A percentile compares a stretch with the other conserved stretches of the same genome.
Evolutionary conservation across 768 basidiomycete species (phyloP).

Genomic region (Podaxis carcinomalis): DNA sequence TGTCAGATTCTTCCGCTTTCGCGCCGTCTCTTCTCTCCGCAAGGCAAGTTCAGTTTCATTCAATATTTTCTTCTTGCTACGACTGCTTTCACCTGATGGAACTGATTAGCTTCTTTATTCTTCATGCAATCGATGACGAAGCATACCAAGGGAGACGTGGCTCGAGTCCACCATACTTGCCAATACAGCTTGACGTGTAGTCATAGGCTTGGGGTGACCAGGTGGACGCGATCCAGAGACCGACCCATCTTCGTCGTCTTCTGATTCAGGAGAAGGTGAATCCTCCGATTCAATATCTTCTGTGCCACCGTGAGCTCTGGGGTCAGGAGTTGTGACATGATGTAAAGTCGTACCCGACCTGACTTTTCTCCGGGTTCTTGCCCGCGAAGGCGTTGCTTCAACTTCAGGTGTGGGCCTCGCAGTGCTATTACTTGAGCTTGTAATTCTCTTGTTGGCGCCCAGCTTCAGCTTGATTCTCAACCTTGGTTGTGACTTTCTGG

Average conservation of each 20-base stretch:
- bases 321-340: neutral
- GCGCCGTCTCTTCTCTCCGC: conserved; percentile 73
- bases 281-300: conserved; percentile 37
- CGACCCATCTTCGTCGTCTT: conserved; percentile 22
- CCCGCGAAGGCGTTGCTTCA: conserved; percentile 22
- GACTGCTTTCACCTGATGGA: conserved; percentile 21
- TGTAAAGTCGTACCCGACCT: conserved; percentile 15
- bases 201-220: conserved; percentile 34
- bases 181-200: conserved; percentile 65
- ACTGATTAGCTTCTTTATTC: neutral
- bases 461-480: conserved; percentile 64
- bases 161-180: conserved; percentile 65
- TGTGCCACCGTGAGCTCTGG: conserved; percentile 8
- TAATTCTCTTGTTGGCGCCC: conserved; percentile 31
- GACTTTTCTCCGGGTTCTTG: conserved; percentile 21
- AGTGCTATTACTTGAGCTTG: conserved; percentile 22
- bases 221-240: conserved; percentile 25
- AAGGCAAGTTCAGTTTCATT: conserved; percentile 73
- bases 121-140: neutral
- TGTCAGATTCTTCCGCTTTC: conserved; percentile 75
- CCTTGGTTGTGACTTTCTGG: conserved; percentile 35
- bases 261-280: conserved; percentile 25
- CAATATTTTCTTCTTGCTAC: conserved; percentile 59
- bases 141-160: conserved; percentile 60
- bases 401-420: conserved; percentile 20